Conservation (phyloP, 2,329 filamentous ascomycete genomes). For the Fusarium algeriense region DNA sequence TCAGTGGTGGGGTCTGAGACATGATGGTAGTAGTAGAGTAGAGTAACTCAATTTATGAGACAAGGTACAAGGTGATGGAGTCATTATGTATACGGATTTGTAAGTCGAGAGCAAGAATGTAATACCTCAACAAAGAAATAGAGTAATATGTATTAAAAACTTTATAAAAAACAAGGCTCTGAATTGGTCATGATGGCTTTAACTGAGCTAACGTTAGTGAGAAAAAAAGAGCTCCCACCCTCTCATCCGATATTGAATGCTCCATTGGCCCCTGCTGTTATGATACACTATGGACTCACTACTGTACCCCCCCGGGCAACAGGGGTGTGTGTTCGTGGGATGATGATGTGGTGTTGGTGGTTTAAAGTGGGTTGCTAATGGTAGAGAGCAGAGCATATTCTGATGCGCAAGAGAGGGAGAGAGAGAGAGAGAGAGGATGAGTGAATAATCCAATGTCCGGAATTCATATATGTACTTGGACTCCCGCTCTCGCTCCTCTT, state of each 20-base stretch:
- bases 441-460: constrained; percentile 35
- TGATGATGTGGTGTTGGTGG: constrained; percentile 36
- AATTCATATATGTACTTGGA: constrained; percentile 43
- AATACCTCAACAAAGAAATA: not conserved
- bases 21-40: not conserved
- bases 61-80: not conserved
- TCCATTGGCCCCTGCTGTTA: constrained; percentile 20
- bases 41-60: not conserved
- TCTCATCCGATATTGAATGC: constrained; percentile 33
- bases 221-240: constrained; percentile 23
- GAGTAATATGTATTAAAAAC: not conserved
- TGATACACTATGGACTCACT: not conserved
- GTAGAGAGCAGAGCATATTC: not conserved
- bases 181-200: constrained; percentile 17
- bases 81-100: constrained; percentile 1
- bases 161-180: not conserved
- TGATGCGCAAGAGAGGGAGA: not conserved
- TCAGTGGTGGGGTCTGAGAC: constrained; percentile 25
- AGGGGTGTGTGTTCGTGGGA: constrained; percentile 34
- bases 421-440: not conserved
- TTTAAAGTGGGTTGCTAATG: constrained; percentile 23
- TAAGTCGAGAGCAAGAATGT: not conserved
- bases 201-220: constrained; percentile 2
- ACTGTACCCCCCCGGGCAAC: constrained; percentile 5
- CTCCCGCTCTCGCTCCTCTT: constrained; percentile 31